Percentiles rank a stretch among this genome's conserved stretches.
Evolutionary conservation across 176 grass and related monocot species (phyloP).

Genomic region (Oryza brachyantha): DNA sequence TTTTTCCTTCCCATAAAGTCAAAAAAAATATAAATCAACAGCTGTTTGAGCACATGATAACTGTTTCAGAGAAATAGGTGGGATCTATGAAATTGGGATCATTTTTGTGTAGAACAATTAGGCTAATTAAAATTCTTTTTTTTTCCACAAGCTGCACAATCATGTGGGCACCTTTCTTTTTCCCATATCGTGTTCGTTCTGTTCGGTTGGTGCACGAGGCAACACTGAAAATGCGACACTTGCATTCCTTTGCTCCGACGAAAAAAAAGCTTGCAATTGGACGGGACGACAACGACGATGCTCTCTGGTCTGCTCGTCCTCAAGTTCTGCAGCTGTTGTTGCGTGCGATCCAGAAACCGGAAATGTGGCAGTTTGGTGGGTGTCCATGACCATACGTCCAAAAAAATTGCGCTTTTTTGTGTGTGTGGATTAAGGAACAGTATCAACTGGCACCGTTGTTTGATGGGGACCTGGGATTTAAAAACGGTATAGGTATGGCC

Average conservation of each 20-base stretch:
- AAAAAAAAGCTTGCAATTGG: not conserved
- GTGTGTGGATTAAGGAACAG: not conserved
- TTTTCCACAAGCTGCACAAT: not conserved
- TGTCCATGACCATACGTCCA: not conserved
- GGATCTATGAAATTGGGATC: not conserved
- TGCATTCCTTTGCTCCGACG: not conserved
- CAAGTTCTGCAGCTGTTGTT: not conserved
- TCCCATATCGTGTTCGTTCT: not conserved
- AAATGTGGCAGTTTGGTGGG: not conserved
- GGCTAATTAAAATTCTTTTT: not conserved
- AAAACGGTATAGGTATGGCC: not conserved
- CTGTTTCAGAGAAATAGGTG: too few relatives aligned
- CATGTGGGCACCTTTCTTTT: not conserved
- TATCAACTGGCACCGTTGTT: not conserved
- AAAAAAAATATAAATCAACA: not conserved
- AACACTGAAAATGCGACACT: not conserved
- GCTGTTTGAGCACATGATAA: not conserved
- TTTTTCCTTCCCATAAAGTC: not conserved
- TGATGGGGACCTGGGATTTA: not conserved
- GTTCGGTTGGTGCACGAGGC: not conserved
- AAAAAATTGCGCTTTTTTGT: too few relatives aligned
- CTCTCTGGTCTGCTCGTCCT: not conserved
- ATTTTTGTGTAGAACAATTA: not conserved
- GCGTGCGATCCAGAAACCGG: not conserved
- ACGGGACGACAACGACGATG: not conserved